These are phyloP conservation scores for Xerocomellus chrysenteron DNA, from an alignment of 768 basidiomycete genomes.

Conservation along the genomic window DNA sequence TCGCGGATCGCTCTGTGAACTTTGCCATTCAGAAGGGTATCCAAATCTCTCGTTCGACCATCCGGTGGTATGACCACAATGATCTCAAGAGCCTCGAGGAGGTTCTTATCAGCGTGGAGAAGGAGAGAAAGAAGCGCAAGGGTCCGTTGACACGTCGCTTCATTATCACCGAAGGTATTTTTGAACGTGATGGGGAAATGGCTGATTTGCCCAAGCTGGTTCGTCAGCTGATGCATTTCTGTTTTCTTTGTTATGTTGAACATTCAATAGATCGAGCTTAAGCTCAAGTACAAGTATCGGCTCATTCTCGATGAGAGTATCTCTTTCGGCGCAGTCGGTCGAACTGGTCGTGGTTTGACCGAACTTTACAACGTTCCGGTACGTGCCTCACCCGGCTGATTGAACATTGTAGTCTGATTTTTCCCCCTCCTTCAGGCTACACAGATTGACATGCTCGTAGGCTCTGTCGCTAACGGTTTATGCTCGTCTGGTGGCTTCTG, in stretches of 20 bases:
- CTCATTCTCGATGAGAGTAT: constrained; percentile 91
- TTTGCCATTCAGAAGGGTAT: constrained; percentile 96
- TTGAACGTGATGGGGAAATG: constrained; percentile 92
- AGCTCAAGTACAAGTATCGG: constrained; percentile 93
- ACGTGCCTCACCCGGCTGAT: constrained; percentile 28
- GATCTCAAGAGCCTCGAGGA: constrained; percentile 90
- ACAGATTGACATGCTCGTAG: constrained; percentile 94
- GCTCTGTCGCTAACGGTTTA: constrained; percentile 83
- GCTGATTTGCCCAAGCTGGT: constrained; percentile 90
- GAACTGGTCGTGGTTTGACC: constrained; percentile 92
- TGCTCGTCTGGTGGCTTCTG: constrained; percentile 92
- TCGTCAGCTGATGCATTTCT: constrained; percentile 25
- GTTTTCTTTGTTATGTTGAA: neutral
- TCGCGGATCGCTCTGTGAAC: constrained; percentile 96
- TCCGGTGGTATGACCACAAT: constrained; percentile 97
- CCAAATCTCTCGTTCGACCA: constrained; percentile 86
- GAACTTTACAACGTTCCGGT: constrained; percentile 94
- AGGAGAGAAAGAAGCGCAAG: constrained; percentile 83
- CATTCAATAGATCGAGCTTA: constrained; percentile 78
- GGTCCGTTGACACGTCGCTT: constrained; percentile 85
- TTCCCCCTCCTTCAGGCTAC: constrained; percentile 50
- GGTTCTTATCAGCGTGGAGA: constrained; percentile 78
- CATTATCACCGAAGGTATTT: constrained; percentile 96
- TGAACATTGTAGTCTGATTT: neutral
- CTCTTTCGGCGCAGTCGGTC: constrained; percentile 90